These are phyloP conservation scores for Phytopythium litorale DNA, from an alignment of 352 stramenopile species.

Conservation along the genomic window DNA sequence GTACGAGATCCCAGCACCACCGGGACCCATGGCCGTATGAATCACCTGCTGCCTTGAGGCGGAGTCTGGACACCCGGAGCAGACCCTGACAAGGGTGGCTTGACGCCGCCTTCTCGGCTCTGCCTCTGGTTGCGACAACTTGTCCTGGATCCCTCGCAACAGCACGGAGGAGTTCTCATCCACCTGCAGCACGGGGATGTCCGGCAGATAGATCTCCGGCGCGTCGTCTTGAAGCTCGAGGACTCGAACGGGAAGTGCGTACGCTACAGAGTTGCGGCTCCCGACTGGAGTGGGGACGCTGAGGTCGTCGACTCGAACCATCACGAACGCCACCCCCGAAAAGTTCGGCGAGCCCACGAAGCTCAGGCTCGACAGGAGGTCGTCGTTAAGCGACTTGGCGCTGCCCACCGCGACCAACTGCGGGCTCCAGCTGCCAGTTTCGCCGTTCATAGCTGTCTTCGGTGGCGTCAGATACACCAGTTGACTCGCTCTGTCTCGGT, in stretches of 20 bases:
- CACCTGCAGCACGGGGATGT: conserved; percentile 30
- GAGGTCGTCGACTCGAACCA: not conserved
- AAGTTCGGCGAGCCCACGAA: conserved; percentile 29
- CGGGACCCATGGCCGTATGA: conserved; percentile 9
- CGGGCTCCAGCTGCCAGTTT: conserved; percentile 10
- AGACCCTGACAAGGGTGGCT: conserved; percentile 28
- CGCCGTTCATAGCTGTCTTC: not conserved
- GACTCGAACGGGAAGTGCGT: conserved; percentile 34
- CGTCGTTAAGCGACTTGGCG: conserved; percentile 26
- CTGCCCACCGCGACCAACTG: conserved; percentile 23
- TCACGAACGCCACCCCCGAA: conserved; percentile 13
- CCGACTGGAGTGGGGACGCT: not conserved
- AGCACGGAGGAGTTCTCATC: conserved; percentile 35
- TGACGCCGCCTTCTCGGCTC: not conserved
- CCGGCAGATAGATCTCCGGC: conserved; percentile 34
- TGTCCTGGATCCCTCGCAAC: conserved; percentile 28
- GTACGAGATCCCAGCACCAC: conserved; percentile 14
- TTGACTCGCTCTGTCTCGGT: not conserved
- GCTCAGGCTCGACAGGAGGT: conserved; percentile 30
- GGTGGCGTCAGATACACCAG: not conserved
- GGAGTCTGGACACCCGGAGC: conserved; percentile 20
- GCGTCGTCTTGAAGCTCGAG: conserved; percentile 26
- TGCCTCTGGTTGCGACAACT: not conserved
- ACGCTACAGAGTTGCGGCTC: conserved; percentile 12
- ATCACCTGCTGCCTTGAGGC: conserved; percentile 17